Percentiles rank a stretch among this genome's conserved stretches.
phyloP scores from a whole-genome alignment of 2,329 filamentous ascomycete species.

The Penicillium sp. region DNA sequence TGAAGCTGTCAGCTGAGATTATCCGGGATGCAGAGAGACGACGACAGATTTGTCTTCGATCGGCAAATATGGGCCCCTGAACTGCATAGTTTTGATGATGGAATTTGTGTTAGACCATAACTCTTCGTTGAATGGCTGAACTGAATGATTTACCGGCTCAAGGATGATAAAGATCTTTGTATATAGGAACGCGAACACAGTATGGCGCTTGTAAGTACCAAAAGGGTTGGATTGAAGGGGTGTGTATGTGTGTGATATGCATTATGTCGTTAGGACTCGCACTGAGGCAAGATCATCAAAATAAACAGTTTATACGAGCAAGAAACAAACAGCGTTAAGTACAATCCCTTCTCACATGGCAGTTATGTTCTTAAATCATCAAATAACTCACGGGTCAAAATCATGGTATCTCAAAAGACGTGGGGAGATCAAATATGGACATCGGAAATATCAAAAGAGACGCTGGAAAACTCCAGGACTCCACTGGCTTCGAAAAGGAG shows the following conservation, averaged over 20 bases:
- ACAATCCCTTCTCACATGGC: slow-evolving; percentile 18
- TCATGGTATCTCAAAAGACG: slow-evolving; percentile 29
- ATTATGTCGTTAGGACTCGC: neutral
- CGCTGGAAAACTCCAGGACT: neutral
- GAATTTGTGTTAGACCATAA: neutral
- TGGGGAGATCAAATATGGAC: slow-evolving; percentile 20
- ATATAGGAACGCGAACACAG: neutral
- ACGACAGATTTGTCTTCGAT: slow-evolving; percentile 50
- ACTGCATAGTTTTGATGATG: neutral
- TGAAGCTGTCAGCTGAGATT: slow-evolving; percentile 74
- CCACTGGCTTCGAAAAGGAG: neutral
- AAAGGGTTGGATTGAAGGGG: neutral
- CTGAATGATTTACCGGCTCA: neutral
- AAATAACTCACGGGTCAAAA: slow-evolving; percentile 17
- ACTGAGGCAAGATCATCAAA: neutral
- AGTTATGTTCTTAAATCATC: slow-evolving; percentile 27
- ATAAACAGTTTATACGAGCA: slow-evolving; percentile 1
- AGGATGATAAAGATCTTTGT: neutral
- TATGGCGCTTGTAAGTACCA: neutral
- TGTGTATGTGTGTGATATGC: neutral
- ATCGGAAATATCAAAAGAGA: slow-evolving; percentile 18
- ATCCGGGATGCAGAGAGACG: slow-evolving; percentile 75
- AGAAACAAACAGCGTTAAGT: slow-evolving; percentile 10
- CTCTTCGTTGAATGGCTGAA: neutral
- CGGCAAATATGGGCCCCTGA: slow-evolving; percentile 16